A percentile compares a stretch with the other conserved stretches of the same genome.
phyloP scores from a whole-genome alignment of 1,284 basidiomycete species.

The Anthracocystis panici-leucophaei region DNA sequence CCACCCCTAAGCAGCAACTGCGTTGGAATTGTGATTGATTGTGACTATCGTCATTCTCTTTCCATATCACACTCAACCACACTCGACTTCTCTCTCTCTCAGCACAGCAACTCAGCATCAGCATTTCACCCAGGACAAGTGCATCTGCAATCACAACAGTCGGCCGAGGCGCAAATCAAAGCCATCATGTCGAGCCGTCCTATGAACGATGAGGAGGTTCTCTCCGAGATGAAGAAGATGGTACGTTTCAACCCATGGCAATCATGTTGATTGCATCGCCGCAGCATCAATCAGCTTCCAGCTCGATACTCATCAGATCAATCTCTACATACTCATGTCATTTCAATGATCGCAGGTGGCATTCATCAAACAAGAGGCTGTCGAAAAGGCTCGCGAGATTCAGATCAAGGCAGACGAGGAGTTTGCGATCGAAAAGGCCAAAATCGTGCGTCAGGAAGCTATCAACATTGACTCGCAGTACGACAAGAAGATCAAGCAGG shows the following conservation, averaged over 20 bases:
- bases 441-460: constrained; percentile 68
- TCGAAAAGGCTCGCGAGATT: constrained; percentile 69
- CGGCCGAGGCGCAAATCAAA: neutral
- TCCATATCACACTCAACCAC: neutral
- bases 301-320: neutral
- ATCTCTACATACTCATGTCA: neutral
- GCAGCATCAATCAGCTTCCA: neutral
- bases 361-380: constrained; percentile 69
- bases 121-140: neutral
- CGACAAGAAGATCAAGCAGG: constrained; percentile 69
- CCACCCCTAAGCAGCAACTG: constrained; percentile 6
- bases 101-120: constrained; percentile 1
- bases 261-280: neutral
- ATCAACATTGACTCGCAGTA: constrained; percentile 64
- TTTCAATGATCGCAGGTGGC: constrained; percentile 47
- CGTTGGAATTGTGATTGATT: neutral
- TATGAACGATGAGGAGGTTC: constrained; percentile 94
- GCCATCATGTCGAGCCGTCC: constrained; percentile 72
- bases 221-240: constrained; percentile 99
- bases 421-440: constrained; percentile 69
- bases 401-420: constrained; percentile 70
- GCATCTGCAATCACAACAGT: neutral
- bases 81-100: neutral
- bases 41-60: neutral
- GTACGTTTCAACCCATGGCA: constrained; percentile 66